phyloP scores from a whole-genome alignment of 176 grass and related monocot genomes.

The Carex parvula region DNA sequence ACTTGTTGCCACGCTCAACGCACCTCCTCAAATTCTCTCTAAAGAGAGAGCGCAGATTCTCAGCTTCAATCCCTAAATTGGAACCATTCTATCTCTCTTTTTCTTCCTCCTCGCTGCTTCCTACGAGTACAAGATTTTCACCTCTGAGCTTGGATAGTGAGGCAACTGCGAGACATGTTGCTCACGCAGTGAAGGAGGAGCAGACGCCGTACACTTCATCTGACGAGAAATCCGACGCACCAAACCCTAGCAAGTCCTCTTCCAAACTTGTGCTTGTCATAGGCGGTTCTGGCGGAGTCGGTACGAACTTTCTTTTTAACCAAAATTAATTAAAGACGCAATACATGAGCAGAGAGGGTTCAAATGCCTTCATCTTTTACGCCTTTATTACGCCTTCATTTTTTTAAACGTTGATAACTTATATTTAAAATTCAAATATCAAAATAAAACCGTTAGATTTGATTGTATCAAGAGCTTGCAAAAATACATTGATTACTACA shows the following conservation, averaged over 20 bases:
- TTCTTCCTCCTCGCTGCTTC: not conserved
- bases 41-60: not conserved
- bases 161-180: not conserved
- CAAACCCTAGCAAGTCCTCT: slow-evolving; percentile 29
- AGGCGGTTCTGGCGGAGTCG: slow-evolving; percentile 78
- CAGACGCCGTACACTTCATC: slow-evolving; percentile 14
- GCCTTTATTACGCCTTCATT: too few species aligned
- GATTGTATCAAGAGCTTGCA: too few species aligned
- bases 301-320: slow-evolving; percentile 29
- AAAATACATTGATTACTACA: too few species aligned
- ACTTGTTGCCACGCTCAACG: slow-evolving; percentile 1
- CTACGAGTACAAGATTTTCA: not conserved
- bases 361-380: too few species aligned
- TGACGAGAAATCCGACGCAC: not conserved
- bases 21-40: slow-evolving; percentile 7
- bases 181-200: slow-evolving; percentile 39
- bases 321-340: not conserved
- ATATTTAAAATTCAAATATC: too few species aligned
- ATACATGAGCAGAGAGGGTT: not conserved
- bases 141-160: not conserved
- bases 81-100: not conserved
- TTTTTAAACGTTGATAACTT: too few species aligned
- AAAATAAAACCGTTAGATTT: too few species aligned
- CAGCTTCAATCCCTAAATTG: not conserved
- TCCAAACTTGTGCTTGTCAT: slow-evolving; percentile 72